These are phyloP conservation scores for Solanum hybrid DNA, from an alignment of 305 asterid species.

Conservation along the genomic window DNA sequence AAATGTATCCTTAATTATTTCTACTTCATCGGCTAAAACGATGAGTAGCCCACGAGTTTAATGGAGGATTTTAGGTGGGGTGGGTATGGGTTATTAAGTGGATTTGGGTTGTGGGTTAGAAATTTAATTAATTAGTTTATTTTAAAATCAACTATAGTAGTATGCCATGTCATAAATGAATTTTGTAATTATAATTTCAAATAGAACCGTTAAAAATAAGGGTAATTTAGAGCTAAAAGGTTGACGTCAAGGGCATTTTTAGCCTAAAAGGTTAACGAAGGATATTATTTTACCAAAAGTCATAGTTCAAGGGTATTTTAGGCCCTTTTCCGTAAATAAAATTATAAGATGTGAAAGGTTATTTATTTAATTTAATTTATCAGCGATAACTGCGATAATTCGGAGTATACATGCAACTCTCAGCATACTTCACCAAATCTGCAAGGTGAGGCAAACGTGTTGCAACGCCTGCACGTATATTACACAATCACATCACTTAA, in stretches of 20 bases:
- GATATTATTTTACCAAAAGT: no score
- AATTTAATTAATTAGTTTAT: neutral
- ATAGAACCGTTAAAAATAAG: no score
- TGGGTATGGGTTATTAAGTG: neutral
- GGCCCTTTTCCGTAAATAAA: no score
- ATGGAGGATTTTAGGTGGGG: neutral
- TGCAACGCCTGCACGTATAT: conserved; percentile 45
- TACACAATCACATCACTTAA: neutral
- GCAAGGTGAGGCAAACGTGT: conserved; percentile 73
- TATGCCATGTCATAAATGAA: neutral
- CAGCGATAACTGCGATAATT: conserved; percentile 58
- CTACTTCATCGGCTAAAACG: no score
- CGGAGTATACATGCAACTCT: conserved; percentile 94
- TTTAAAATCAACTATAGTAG: no score
- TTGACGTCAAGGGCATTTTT: no score
- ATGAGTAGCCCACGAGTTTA: no score
- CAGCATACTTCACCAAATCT: conserved; percentile 69
- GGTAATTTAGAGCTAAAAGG: no score
- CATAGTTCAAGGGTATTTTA: no score
- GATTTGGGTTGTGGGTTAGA: neutral
- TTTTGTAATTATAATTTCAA: no score
- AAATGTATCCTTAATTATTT: no score
- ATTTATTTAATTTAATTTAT: neutral
- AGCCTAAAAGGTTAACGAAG: no score
- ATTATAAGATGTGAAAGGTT: neutral